Percentiles rank a stretch among this genome's conserved stretches.
Conservation (phyloP, 2,329 filamentous ascomycete genomes). For the Fusarium gaditjirri region DNA sequence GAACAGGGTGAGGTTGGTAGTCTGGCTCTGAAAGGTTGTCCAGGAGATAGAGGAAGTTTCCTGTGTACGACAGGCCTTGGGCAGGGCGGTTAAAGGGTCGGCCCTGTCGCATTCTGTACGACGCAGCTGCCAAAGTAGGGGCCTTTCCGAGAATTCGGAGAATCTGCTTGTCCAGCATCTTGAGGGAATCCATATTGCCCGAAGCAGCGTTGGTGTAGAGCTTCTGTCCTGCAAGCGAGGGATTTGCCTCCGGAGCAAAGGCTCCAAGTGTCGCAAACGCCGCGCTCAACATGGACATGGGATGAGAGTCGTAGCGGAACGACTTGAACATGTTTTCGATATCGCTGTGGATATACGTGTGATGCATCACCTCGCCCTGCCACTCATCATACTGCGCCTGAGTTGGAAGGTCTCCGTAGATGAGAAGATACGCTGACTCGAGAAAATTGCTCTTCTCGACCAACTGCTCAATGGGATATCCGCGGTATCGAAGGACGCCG, state of each 20-base stretch:
- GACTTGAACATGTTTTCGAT: constrained; percentile 63
- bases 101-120: constrained; percentile 64
- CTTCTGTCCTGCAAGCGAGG: constrained; percentile 60
- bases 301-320: constrained; percentile 63
- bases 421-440: constrained; percentile 61
- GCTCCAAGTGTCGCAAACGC: constrained; percentile 61
- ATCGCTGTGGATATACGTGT: constrained; percentile 61
- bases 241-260: constrained; percentile 62
- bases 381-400: constrained; percentile 53
- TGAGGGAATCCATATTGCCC: constrained; percentile 54
- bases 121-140: constrained; percentile 60
- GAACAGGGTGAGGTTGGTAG: constrained; percentile 59
- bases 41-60: constrained; percentile 66
- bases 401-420: constrained; percentile 62
- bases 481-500: constrained; percentile 62
- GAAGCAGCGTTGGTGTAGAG: constrained; percentile 59
- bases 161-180: constrained; percentile 62
- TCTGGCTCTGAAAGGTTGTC: constrained; percentile 61
- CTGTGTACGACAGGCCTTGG: constrained; percentile 60
- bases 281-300: constrained; percentile 63
- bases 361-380: constrained; percentile 62
- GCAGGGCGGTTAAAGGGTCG: constrained; percentile 61
- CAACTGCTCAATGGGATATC: constrained; percentile 63
- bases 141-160: constrained; percentile 63
- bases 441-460: constrained; percentile 61